Percentiles rank a stretch among this genome's conserved stretches.
Conservation (phyloP, 108 stramenopile genomes). For the Epithemia pelagica region DNA sequence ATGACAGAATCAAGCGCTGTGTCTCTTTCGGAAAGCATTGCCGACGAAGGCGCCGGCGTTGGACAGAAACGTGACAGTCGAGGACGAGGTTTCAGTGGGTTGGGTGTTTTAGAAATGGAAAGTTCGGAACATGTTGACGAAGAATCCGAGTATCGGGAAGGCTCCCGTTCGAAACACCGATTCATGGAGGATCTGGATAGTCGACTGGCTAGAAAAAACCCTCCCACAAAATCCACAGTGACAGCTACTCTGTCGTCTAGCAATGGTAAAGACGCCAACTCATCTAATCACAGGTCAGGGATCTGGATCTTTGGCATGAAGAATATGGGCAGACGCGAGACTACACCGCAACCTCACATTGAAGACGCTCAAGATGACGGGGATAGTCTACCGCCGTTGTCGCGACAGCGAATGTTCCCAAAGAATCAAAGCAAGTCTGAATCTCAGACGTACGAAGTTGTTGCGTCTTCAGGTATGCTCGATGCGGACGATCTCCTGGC, state of each 20-base stretch:
- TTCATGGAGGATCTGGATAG: slow-evolving; percentile 17
- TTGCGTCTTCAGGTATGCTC: background rate
- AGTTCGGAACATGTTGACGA: background rate
- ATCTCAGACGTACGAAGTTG: background rate
- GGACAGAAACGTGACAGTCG: background rate
- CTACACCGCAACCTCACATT: background rate
- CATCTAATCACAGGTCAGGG: background rate
- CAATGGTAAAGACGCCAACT: background rate
- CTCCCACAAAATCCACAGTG: background rate
- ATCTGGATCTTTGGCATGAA: background rate
- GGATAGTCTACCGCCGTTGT: background rate
- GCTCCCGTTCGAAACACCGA: slow-evolving; percentile 2
- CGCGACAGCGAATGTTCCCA: background rate
- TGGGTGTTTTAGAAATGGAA: background rate
- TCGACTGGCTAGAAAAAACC: background rate
- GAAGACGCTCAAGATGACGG: background rate
- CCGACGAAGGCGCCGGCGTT: background rate
- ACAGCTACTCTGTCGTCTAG: background rate
- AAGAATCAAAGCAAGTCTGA: background rate
- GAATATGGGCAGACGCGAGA: background rate
- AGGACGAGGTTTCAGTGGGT: background rate
- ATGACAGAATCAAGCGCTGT: too few species aligned
- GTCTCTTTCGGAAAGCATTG: too few species aligned
- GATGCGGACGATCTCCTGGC: background rate
- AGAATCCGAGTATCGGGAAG: background rate